Evolutionary conservation across 257 asterid species (phyloP).

Genomic region (Gentiana macrophylla): DNA sequence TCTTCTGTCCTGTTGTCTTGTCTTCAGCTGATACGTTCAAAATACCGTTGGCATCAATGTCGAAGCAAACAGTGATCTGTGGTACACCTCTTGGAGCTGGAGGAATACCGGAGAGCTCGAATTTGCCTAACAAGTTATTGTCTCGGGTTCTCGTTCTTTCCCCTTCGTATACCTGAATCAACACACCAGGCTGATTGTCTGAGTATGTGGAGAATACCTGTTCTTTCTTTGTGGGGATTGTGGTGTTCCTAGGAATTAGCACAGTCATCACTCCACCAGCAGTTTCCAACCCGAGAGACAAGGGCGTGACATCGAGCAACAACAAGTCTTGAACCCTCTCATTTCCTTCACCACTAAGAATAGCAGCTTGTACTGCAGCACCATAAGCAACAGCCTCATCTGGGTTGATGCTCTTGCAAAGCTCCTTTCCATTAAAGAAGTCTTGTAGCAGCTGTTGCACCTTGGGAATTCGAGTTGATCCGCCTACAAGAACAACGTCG

Average conservation of each 20-base stretch:
- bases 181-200: constrained; percentile 7
- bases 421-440: constrained; percentile 16
- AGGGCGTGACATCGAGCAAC: constrained; percentile 21
- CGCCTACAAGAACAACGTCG: constrained; percentile 16
- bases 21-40: constrained; percentile 28
- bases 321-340: constrained; percentile 25
- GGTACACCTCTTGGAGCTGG: too few relatives aligned
- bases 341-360: constrained; percentile 4
- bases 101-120: too few relatives aligned
- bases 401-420: constrained; percentile 14
- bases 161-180: constrained; percentile 26
- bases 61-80: too few relatives aligned
- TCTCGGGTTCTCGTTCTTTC: constrained; percentile 27
- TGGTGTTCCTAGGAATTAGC: constrained; percentile 23
- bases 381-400: constrained; percentile 31
- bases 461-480: constrained; percentile 28
- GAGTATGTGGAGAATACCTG: background rate
- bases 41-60: background rate
- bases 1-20: constrained; percentile 27
- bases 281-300: constrained; percentile 1
- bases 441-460: constrained; percentile 23
- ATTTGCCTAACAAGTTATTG: constrained; percentile 20
- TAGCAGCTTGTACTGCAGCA: constrained; percentile 26
- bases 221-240: constrained; percentile 28
- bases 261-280: constrained; percentile 30